Conservation (phyloP, 1,139 yeast genomes). For the Hanseniaspora sp. region DNA sequence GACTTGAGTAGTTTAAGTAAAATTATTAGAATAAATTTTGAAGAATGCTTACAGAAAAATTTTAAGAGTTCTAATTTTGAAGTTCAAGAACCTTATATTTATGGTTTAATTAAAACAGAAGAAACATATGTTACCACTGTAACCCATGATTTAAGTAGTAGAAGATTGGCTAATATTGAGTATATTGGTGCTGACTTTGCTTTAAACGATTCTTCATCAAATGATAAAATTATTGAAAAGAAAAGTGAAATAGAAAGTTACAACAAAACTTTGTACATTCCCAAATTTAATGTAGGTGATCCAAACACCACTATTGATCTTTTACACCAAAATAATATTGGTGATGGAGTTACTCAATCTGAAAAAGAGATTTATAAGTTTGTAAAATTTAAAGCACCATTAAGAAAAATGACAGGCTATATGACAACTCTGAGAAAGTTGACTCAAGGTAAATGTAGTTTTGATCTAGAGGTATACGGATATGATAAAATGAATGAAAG, state of each 20-base stretch:
- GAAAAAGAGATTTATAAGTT: constrained; percentile 22
- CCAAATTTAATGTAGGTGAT: constrained; percentile 20
- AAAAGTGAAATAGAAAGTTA: constrained; percentile 45
- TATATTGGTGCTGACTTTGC: constrained; percentile 49
- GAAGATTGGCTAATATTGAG: constrained; percentile 56
- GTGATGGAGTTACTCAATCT: neutral
- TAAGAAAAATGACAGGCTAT: constrained; percentile 85
- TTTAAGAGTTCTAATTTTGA: constrained; percentile 32
- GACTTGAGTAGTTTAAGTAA: constrained; percentile 35
- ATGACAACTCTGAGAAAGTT: constrained; percentile 63
- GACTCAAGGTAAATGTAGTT: constrained; percentile 83
- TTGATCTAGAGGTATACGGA: constrained; percentile 64
- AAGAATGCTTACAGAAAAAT: constrained; percentile 31
- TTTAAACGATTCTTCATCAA: constrained; percentile 32
- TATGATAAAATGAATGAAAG: constrained; percentile 49
- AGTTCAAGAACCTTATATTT: constrained; percentile 80
- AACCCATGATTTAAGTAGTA: constrained; percentile 66
- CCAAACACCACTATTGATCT: constrained; percentile 22
- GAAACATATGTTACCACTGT: constrained; percentile 74
- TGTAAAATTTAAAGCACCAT: constrained; percentile 68
- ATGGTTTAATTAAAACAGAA: constrained; percentile 53
- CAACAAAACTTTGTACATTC: constrained; percentile 45
- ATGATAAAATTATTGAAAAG: constrained; percentile 37
- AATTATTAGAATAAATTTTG: constrained; percentile 37
- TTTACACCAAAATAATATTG: constrained; percentile 32